phyloP scores from a whole-genome alignment of 2,329 filamentous ascomycete species.

The Neonectria ditissima region DNA sequence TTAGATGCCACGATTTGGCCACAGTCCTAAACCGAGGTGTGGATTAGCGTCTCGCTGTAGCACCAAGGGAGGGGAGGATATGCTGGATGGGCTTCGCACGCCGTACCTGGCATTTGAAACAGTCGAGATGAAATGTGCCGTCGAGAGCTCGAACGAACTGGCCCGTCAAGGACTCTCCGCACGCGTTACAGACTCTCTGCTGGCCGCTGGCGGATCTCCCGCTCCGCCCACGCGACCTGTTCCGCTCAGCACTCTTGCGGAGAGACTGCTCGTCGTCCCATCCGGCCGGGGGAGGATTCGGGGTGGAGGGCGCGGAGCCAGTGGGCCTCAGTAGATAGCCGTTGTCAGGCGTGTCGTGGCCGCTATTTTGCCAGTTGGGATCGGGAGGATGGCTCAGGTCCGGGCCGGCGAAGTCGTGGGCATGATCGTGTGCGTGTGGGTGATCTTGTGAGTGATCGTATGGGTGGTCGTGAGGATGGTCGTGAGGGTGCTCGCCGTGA shows the following conservation, averaged over 20 bases:
- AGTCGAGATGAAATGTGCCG: constrained; percentile 95
- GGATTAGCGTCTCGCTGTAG: constrained; percentile 32
- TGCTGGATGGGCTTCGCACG: constrained; percentile 8
- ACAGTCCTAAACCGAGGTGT: constrained; percentile 76
- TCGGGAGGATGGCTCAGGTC: constrained; percentile 50
- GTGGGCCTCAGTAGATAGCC: constrained; percentile 50
- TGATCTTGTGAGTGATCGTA: background rate
- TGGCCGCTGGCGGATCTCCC: constrained; percentile 70
- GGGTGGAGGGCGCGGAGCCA: constrained; percentile 50
- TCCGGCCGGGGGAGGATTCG: constrained; percentile 45
- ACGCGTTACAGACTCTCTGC: constrained; percentile 83
- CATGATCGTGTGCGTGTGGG: constrained; percentile 9
- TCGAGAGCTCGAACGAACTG: constrained; percentile 96
- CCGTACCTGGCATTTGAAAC: constrained; percentile 92
- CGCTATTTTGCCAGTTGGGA: constrained; percentile 53
- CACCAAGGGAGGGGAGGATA: constrained; percentile 11
- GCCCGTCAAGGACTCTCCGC: constrained; percentile 85
- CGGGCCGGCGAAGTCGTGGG: constrained; percentile 42
- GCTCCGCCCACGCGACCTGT: constrained; percentile 65
- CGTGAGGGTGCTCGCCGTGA: constrained; percentile 46
- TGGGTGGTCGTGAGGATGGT: background rate
- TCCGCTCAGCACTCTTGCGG: constrained; percentile 68
- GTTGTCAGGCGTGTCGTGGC: constrained; percentile 53
- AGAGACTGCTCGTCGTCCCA: constrained; percentile 56
- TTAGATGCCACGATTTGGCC: constrained; percentile 97